Evolutionary conservation across 2,329 filamentous ascomycete species (phyloP).

Genomic region (Xylaria sp.): DNA sequence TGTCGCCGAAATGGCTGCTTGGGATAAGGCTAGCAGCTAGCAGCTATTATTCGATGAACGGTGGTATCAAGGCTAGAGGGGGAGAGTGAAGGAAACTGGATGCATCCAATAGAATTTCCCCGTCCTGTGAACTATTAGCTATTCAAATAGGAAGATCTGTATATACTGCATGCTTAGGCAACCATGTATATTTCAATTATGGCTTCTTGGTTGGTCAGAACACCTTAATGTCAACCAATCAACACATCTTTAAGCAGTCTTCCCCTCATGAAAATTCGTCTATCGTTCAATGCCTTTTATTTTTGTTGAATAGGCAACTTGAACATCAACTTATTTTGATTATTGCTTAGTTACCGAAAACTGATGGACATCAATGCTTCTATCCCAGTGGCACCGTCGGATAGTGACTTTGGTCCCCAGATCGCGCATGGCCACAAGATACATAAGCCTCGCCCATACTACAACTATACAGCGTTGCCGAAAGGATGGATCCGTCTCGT

Average conservation of each 20-base stretch:
- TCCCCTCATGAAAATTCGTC: not conserved
- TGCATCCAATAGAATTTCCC: not conserved
- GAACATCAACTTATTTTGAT: not conserved
- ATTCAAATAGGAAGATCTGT: not conserved
- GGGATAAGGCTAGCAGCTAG: not conserved
- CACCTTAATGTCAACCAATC: not conserved
- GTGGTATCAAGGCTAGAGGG: not conserved
- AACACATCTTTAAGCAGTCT: not conserved
- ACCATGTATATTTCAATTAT: not conserved
- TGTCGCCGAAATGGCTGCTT: not conserved
- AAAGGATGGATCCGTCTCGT: constrained; percentile 4
- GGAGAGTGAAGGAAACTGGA: not conserved
- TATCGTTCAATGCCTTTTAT: no score
- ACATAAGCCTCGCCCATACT: not conserved
- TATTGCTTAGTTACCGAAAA: not conserved
- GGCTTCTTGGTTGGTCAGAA: not conserved
- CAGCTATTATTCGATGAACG: not conserved
- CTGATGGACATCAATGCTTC: not conserved
- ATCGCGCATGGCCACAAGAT: not conserved
- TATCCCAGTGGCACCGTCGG: not conserved
- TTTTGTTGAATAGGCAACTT: not conserved
- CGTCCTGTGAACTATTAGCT: not conserved
- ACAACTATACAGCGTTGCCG: constrained; percentile 2
- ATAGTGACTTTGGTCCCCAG: not conserved
- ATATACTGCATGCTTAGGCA: not conserved